Evolutionary conservation across 108 stramenopile genomes (phyloP), one percentile per base, ranked within the genome.

Genomic region (Aurantiochytrium sp.): DNA sequence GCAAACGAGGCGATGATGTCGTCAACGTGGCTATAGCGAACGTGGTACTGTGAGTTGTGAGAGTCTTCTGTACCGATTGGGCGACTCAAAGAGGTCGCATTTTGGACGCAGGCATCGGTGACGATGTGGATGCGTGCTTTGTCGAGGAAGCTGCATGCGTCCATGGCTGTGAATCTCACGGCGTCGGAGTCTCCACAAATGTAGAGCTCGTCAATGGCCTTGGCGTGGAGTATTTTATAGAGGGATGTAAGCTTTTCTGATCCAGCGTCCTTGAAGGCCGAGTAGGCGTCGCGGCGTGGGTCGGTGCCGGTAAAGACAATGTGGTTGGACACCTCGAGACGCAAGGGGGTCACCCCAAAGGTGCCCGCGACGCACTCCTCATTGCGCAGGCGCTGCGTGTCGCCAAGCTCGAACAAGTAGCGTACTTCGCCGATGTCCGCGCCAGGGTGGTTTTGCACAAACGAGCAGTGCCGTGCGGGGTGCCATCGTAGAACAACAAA

Each of bases 351-450:
- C 12, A n/a, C 87, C 0, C 89, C 89, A 5, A 5, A 5, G 44
- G 76, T 47, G 14, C 89, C 89, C 35, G 87, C 88, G 28, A 90
- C 89, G 51, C 89, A 90, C n/a, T 90, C 71, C 23, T 90, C 87
- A 8, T 87, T 87, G 44, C 89, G 72, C 49, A 90, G 87, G 51
- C 89, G 57, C 23, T 90, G 89, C 60, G 76, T 53, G 51, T 90
- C 89, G 28, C 89, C 89, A 1, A 87, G 42, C 10, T 44, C 16
- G 10, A 69, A 58, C 6, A 90, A 6, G 55, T 53, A 89, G 43
- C 18, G 35, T 5, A 57, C n/a, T 18, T 60, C 44, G 42, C 87
- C 87, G 10, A 58, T 6, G 12, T 88, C 28, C 42, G 73, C 59
- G 14, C 89, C 89, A 44, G 87, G 87, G 83, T 90, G 87, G 87